These are phyloP conservation scores for Neltuma alba DNA, from an alignment of 306 rosid genomes.

Conservation along the genomic window DNA sequence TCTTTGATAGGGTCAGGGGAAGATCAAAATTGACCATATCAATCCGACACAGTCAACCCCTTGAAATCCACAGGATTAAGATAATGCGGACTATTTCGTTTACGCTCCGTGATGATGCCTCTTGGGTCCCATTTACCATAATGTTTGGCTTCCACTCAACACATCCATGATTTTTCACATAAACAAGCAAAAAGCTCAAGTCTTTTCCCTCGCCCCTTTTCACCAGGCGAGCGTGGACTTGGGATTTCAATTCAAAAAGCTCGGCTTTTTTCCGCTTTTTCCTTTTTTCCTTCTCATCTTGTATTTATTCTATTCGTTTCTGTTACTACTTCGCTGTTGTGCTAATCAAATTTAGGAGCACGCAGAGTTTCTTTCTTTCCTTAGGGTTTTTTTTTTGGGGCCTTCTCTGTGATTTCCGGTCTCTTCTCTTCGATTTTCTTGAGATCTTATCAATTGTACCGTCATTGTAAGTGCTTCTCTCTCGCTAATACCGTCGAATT, in stretches of 20 bases:
- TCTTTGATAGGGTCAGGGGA: neutral
- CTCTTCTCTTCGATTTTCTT: constrained; percentile 29
- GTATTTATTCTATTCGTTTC: neutral
- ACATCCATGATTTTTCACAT: neutral
- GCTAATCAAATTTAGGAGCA: constrained; percentile 29
- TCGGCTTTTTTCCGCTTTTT: neutral
- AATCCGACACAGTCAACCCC: constrained; percentile 1
- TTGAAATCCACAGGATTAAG: neutral
- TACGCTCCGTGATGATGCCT: neutral
- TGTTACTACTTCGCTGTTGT: constrained; percentile 16
- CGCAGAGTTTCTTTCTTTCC: neutral
- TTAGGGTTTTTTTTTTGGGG: constrained; percentile 36
- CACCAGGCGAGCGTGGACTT: constrained; percentile 29
- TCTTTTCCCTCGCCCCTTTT: constrained; percentile 6
- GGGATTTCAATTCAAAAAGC: constrained; percentile 21
- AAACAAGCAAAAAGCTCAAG: neutral
- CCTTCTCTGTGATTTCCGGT: constrained; percentile 29
- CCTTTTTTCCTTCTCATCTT: neutral
- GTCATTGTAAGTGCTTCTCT: constrained; percentile 49
- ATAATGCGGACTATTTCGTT: neutral
- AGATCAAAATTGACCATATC: neutral
- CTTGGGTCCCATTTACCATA: constrained; percentile 17
- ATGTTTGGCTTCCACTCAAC: neutral
- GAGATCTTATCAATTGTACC: constrained; percentile 14
- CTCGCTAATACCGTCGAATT: constrained; percentile 22